Base-by-base conservation (phyloP, 73 alveolate genomes). In the Paramecium sonneborni region DNA sequence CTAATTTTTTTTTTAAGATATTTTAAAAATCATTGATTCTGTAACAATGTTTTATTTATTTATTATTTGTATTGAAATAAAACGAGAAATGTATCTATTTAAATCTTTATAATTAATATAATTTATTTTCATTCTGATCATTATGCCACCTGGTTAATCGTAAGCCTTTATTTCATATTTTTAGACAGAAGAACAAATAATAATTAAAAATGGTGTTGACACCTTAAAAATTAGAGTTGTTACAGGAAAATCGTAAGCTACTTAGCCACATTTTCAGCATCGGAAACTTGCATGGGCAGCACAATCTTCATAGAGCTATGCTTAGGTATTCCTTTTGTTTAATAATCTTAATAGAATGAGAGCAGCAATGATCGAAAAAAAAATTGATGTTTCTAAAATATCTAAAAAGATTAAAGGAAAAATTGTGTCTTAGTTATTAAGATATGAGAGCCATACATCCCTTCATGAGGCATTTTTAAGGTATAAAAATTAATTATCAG, bases 391-490 rank as follows among this genome's bases (percentile, higher is more conserved):
- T 12, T 52, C 84, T 62, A 62, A 26, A 12, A 26, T 62, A 62
- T 62, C 84, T 20, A 62, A 62, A 26, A 62, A 62, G 24, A 32
- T 32, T 26, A 62, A 62, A 62, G 84, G 48, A 26, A 62, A 32
- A 11, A 26, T 62, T 15, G 44, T 62, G 39, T 62, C 84, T 30
- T n/a, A 62, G 84, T 28, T 62, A 7, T 30, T 62, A 21, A 79
- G 55, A 43, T 43, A 46, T 43, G 70, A 79, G 20, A 44, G 90
- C 8, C 69, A 21, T 39, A 79, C 90, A 10, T 39, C 69, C 1
- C 55, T 79, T 5, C 69, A 44, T 8, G 90, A 79, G 55, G 90
- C 90, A 20, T 79, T 79, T 46, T 44, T 79, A 15, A 79, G 90
- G 90, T 79, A 79, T 3, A 18, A 21, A 41, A 0, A 38, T 35